Percentiles rank a stretch among this genome's conserved stretches.
Evolutionary conservation across 1,284 basidiomycete species (phyloP).

Genomic region (Pseudozyma thailandica): DNA sequence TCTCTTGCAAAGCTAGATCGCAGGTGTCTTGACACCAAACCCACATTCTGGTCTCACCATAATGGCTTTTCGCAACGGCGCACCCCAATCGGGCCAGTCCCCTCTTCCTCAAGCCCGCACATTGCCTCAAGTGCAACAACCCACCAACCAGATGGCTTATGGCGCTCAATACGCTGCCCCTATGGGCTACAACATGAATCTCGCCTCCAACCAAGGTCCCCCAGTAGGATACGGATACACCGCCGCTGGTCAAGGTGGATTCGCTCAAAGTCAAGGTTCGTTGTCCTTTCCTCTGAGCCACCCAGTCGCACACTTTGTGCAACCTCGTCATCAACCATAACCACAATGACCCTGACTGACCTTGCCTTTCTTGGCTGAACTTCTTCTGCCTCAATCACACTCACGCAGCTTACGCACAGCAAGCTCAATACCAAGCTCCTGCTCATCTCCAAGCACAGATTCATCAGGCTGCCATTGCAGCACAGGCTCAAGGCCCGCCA

Average conservation of each 20-base stretch:
- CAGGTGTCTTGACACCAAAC: neutral
- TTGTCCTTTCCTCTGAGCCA: slow-evolving; percentile 3
- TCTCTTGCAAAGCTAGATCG: too few relatives aligned
- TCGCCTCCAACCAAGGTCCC: slow-evolving; percentile 28
- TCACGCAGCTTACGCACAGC: slow-evolving; percentile 56
- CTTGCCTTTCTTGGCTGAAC: neutral
- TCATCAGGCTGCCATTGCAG: slow-evolving; percentile 59
- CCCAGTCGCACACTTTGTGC: slow-evolving; percentile 2
- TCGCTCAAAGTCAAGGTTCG: slow-evolving; percentile 62
- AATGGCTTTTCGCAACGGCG: slow-evolving; percentile 51
- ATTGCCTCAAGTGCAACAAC: slow-evolving; percentile 56
- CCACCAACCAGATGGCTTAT: slow-evolving; percentile 58
- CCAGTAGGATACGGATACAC: slow-evolving; percentile 53
- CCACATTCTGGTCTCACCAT: neutral
- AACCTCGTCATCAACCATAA: neutral
- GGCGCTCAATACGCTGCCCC: slow-evolving; percentile 60
- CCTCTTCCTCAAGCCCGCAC: slow-evolving; percentile 36
- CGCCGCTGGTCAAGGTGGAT: slow-evolving; percentile 60
- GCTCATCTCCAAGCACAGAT: slow-evolving; percentile 60
- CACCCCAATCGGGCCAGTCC: slow-evolving; percentile 34
- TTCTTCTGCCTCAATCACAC: neutral
- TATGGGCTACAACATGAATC: slow-evolving; percentile 51
- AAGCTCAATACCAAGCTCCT: slow-evolving; percentile 45
- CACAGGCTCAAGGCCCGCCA: slow-evolving; percentile 61
- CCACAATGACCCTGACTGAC: neutral